Evolutionary conservation across 2,329 filamentous ascomycete genomes (phyloP).

Genomic region (Diaporthe ilicicola): DNA sequence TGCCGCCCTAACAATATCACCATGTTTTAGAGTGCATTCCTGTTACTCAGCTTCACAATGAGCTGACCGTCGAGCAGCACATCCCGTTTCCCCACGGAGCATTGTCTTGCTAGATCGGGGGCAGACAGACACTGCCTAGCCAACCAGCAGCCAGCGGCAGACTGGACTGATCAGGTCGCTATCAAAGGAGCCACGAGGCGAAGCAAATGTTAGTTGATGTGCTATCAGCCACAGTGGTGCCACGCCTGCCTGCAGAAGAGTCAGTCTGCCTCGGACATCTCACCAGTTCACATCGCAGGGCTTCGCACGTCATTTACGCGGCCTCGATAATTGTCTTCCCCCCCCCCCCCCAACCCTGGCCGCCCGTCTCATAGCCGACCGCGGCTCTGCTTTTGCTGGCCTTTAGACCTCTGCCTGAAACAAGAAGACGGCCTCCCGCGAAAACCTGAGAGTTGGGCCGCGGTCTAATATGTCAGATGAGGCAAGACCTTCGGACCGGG

Average conservation of each 20-base stretch:
- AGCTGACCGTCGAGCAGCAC: background rate
- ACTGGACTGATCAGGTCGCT: background rate
- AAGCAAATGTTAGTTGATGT: background rate
- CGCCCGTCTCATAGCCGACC: slow-evolving; percentile 6
- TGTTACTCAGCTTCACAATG: background rate
- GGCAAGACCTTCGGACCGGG: slow-evolving; percentile 3
- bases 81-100: background rate
- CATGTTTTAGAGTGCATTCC: background rate
- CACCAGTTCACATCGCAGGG: too few species aligned
- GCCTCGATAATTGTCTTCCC: slow-evolving; percentile 1
- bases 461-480: background rate
- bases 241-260: background rate
- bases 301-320: background rate
- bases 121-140: background rate
- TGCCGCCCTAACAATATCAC: background rate
- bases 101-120: too few species aligned
- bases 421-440: slow-evolving; percentile 3
- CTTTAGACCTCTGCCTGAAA: slow-evolving; percentile 16
- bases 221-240: background rate
- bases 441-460: background rate
- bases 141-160: background rate
- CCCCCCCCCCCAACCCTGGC: slow-evolving; percentile 14
- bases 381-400: background rate
- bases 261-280: slow-evolving; percentile 1
- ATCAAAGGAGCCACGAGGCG: background rate